A percentile compares a stretch with the other conserved stretches of the same genome.
Evolutionary conservation across 106 monocot species (phyloP).

Genomic region (Acanthochlamys bracteata): DNA sequence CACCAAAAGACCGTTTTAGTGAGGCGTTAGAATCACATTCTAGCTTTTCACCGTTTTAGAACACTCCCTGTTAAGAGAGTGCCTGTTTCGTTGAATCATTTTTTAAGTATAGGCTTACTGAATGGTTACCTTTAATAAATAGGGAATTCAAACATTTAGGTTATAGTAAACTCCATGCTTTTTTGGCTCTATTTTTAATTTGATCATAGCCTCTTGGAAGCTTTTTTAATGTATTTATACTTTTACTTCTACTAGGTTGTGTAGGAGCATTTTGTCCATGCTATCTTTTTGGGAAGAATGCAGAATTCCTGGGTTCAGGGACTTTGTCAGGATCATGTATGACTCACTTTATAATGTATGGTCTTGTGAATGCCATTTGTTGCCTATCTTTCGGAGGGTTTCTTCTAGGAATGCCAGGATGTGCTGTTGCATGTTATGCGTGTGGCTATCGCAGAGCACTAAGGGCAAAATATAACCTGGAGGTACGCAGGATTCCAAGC

Average conservation of each 20-base stretch:
- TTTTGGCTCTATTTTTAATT: background rate
- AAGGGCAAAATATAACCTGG: constrained; percentile 56
- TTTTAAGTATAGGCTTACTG: no score
- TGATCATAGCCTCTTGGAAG: background rate
- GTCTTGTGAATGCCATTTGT: constrained; percentile 65
- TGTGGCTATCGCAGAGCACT: constrained; percentile 65
- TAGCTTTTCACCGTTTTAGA: no score
- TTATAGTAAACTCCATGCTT: background rate
- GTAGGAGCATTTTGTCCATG: constrained; percentile 80
- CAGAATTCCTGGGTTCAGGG: constrained; percentile 81
- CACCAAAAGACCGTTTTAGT: no score
- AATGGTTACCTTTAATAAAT: no score
- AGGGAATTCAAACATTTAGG: no score
- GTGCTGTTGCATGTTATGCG: constrained; percentile 77
- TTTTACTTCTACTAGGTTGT: constrained; percentile 36
- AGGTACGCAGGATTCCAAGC: constrained; percentile 19
- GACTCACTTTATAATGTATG: constrained; percentile 79
- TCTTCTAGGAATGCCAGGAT: constrained; percentile 57
- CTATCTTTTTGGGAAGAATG: constrained; percentile 83
- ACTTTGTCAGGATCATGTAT: constrained; percentile 70
- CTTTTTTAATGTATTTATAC: constrained; percentile 1
- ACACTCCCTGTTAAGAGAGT: no score
- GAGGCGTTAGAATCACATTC: no score
- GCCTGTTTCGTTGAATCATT: no score
- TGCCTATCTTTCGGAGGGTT: constrained; percentile 64